Evolutionary conservation across 1,139 yeast species (phyloP), one percentile per base, ranked within the genome.

Genomic region (Torulaspora globosa): DNA sequence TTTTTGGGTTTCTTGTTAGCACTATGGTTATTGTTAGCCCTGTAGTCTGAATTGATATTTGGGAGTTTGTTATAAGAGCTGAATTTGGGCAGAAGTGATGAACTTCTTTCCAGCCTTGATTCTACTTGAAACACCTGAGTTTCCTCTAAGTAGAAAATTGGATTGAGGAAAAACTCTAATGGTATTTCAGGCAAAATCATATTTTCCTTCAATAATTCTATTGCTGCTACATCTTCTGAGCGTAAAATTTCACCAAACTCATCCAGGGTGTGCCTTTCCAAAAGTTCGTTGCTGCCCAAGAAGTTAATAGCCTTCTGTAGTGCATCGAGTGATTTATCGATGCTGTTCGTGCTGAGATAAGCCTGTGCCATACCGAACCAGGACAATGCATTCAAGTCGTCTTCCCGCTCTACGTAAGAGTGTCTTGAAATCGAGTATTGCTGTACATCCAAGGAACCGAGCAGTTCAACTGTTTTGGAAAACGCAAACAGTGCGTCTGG

Each of bases 401-500:
- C 26, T 27, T 30, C 26, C 31, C 31, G 15, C 12, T 29, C 34
- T 16, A 27, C 16, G 26, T 26, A 33, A 8, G 40, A 15, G 28
- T 35, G 35, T n/a, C 26, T 27, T 3, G 41, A 29, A 15, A 36
- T 24, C 23, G 30, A 23, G 34, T 8, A 15, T 12, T 21, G 35
- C n/a, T 12, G 24, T 12, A 12, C 31, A 4, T 23, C 9, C 2
- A 27, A 16, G 1, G 40, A 26, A 7, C 26, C 33, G n/a, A 52
- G 19, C 10, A 56, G 19, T 23, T 51, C 48, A 5, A 58, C 49
- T 1, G 84, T 85, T 60, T 80, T 84, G 1, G 83, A 76, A 59
- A 79, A 82, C 2, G 86, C 86, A 5, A 83, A 80, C 42, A 81
- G 66, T 0, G 87, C 81, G 57, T 81, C 87, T 3, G 81, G 76